These are phyloP conservation scores for Dryadomyces sulphureus DNA, from an alignment of 2,329 filamentous ascomycete species.

Conservation along the genomic window DNA sequence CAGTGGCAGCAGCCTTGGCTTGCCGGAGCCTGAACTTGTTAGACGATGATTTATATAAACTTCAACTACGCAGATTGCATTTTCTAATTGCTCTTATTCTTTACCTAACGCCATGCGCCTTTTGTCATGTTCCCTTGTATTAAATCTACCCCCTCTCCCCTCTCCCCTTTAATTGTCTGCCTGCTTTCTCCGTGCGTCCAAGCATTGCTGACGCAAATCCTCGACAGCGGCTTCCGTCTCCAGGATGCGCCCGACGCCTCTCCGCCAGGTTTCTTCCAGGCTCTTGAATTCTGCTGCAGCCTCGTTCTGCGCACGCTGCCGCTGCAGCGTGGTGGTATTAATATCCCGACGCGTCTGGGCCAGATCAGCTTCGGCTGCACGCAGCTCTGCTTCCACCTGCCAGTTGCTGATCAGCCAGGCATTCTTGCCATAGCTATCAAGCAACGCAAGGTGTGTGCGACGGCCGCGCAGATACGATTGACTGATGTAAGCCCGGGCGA, in stretches of 20 bases:
- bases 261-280: slow-evolving; percentile 62
- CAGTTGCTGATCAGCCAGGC: slow-evolving; percentile 82
- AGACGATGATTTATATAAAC: neutral
- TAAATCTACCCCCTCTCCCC: neutral
- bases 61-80: neutral
- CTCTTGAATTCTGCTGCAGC: slow-evolving; percentile 57
- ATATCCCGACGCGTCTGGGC: slow-evolving; percentile 51
- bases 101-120: neutral
- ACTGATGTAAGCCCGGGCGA: slow-evolving; percentile 37
- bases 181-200: slow-evolving; percentile 42
- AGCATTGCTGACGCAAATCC: slow-evolving; percentile 48
- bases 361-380: slow-evolving; percentile 59
- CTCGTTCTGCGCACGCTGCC: slow-evolving; percentile 55
- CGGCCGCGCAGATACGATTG: slow-evolving; percentile 38
- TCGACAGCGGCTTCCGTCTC: slow-evolving; percentile 82
- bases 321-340: slow-evolving; percentile 56
- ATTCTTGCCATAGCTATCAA: slow-evolving; percentile 74
- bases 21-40: neutral
- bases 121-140: neutral
- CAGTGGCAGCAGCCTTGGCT: neutral
- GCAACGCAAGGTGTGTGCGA: slow-evolving; percentile 46
- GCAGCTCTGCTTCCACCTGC: slow-evolving; percentile 59
- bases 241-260: slow-evolving; percentile 61
- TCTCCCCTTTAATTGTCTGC: neutral
- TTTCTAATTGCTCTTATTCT: neutral